Evolutionary conservation across 78 protist genomes (phyloP), one percentile per base, ranked within the genome.

Genomic region (Protostelium mycophagum): DNA sequence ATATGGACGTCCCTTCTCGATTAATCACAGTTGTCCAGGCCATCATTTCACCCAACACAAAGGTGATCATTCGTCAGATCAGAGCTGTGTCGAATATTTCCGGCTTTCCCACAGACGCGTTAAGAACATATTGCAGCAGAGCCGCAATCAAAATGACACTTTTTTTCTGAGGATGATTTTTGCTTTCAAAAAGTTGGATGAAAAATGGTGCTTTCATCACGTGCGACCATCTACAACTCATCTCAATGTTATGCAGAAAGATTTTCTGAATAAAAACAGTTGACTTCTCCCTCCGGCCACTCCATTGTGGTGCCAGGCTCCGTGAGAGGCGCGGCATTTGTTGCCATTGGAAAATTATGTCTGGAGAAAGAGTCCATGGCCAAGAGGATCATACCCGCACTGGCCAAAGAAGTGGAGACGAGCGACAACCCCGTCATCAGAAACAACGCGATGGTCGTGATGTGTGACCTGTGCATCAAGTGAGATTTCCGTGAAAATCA

Each of bases 401-500:
- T 95, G 88, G 93, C 97, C 35, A 90, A 93, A 28, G 95, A 94
- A 38, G 63, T 96, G 35, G 95, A 96, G 34, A 83, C 88, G 73
- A 63, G 93, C 0, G 90, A 90, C 25, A 88, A 89, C 29, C 91
- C 93, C 28, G 90, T 93, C 37, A 90, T 96, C 31, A 83, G 97
- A 34, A 96, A 96, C 87, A 96, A 96, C 63, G 90, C 92, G 23
- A 89, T 93, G 93, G 94, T 96, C 28, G 91, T 96, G 85, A 90
- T 96, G 96, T 90, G 95, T 73, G 97, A 96, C 36, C 91, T 96
- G 34, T 96, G 97, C 87, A 88, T 95, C 35, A 31, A 85, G 38
- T 89, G 39, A 38, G 36, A 10, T 9, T 23, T 25, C 38, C 37
- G 86, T 86, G 73, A 51, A 16, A 16, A 51, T 51, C 31, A 25